These are phyloP conservation scores for Megacollybia marginata DNA, from an alignment of 768 basidiomycete species.

Conservation along the genomic window DNA sequence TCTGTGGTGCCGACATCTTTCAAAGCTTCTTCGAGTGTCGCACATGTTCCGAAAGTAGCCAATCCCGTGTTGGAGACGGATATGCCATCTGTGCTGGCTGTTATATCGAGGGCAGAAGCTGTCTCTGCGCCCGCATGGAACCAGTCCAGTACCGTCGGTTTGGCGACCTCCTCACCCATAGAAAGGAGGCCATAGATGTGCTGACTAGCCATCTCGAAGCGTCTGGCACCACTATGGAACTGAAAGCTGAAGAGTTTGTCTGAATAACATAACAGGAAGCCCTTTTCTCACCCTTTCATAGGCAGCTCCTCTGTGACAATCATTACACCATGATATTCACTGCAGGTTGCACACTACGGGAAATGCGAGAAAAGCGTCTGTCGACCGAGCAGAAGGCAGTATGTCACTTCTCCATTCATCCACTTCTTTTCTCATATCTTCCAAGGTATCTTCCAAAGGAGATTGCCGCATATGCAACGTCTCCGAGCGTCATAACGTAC, in stretches of 20 bases:
- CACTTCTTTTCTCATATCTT: too few species aligned
- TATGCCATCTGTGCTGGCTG: constrained; percentile 61
- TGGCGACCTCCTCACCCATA: constrained; percentile 32
- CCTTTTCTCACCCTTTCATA: not conserved
- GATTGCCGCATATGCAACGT: too few species aligned
- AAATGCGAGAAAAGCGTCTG: too few species aligned
- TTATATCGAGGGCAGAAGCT: constrained; percentile 74
- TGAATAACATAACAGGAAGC: not conserved
- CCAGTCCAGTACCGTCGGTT: constrained; percentile 54
- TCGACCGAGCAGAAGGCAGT: too few species aligned
- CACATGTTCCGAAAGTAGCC: constrained; percentile 22
- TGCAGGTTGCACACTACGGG: too few species aligned
- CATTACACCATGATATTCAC: too few species aligned
- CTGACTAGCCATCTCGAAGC: not conserved
- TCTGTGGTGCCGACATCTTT: constrained; percentile 77
- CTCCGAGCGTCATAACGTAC: constrained; percentile 1
- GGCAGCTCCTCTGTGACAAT: not conserved
- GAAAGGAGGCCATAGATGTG: constrained; percentile 21
- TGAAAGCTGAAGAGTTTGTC: not conserved
- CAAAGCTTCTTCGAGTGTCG: constrained; percentile 74
- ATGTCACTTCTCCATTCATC: too few species aligned
- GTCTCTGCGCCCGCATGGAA: constrained; percentile 61
- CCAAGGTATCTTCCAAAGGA: too few species aligned
- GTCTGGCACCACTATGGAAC: not conserved
- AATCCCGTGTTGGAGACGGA: constrained; percentile 27